Evolutionary conservation across 306 rosid species (phyloP), one percentile per base, ranked within the genome.

Genomic region (Quercus aquifolioides): DNA sequence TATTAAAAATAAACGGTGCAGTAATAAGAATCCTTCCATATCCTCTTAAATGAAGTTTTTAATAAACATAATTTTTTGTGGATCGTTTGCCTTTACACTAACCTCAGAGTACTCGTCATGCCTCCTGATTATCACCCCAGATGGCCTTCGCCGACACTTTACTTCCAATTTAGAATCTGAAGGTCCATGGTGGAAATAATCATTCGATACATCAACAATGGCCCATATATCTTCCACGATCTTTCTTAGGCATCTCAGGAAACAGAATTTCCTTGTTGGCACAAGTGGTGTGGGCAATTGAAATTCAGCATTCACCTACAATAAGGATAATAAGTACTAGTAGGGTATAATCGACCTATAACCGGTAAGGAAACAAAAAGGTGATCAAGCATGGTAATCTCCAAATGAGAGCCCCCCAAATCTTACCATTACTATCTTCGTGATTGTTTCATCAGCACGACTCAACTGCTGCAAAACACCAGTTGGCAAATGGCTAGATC

Each of bases 231-330:
- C 69, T 67, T n/a, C 19, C 2, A 19, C 9, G 73, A 82, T 5
- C 38, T 0, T 1, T 21, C 41, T 23, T 72, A 54, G 9, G 69
- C 49, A 82, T 74, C 85, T 82, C 26, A 82, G 11, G 17, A 82
- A 82, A 62, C 76, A 13, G 56, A 30, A 73, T 41, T 21, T 73
- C 77, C 79, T 65, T 49, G 70, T 67, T 67, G 82, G 79, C 79
- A 78, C 56, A 52, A 68, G 68, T 55, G 63, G 76, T 17, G 78
- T 71, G 20, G 85, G 82, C 82, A 82, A 30, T 60, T 71, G 62
- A 67, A 78, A 59, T 75, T 82, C 67, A 21, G 85, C 82, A 78
- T 78, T 49, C 8, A 82, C 55, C 85, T 82, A 57, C 58, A 55
- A 70, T 33, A 38, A 5, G 14, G 25, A 60, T 58, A 58, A 20